These are phyloP conservation scores for Adiantum capillusveneris DNA, from an alignment of 75 land plant genomes.

Conservation along the genomic window DNA sequence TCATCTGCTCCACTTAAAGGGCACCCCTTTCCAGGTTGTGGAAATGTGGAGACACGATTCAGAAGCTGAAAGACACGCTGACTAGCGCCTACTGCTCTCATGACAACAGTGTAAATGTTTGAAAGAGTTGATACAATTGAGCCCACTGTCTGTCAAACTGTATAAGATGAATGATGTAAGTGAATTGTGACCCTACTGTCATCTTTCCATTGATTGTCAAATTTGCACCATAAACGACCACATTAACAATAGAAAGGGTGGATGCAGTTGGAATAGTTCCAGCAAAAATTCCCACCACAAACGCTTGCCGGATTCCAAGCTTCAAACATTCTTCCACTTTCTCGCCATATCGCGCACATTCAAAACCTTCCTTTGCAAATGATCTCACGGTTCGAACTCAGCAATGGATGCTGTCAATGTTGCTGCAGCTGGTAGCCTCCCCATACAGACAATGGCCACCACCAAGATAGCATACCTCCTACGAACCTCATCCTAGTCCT, in stretches of 20 bases:
- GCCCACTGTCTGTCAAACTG: constrained; percentile 95
- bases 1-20: constrained; percentile 62
- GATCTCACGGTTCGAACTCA: constrained; percentile 96
- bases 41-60: constrained; percentile 83
- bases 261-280: constrained; percentile 94
- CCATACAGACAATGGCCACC: too few relatives aligned
- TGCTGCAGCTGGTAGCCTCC: constrained; percentile 98
- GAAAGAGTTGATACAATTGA: constrained; percentile 68
- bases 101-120: constrained; percentile 71
- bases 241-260: constrained; percentile 75
- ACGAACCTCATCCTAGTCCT: too few relatives aligned
- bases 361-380: constrained; percentile 88
- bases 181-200: constrained; percentile 81
- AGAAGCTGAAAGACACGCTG: constrained; percentile 93
- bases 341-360: constrained; percentile 60
- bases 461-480: too few relatives aligned
- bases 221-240: constrained; percentile 90
- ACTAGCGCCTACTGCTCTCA: constrained; percentile 99
- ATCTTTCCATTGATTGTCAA: constrained; percentile 70
- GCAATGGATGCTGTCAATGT: constrained; percentile 90
- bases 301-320: constrained; percentile 88
- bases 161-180: constrained; percentile 96
- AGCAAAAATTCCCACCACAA: constrained; percentile 66
- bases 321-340: constrained; percentile 83
- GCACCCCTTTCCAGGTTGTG: constrained; percentile 55